These are phyloP conservation scores for Candida tetrigidarum DNA, from an alignment of 1,139 yeast genomes.

Conservation along the genomic window DNA sequence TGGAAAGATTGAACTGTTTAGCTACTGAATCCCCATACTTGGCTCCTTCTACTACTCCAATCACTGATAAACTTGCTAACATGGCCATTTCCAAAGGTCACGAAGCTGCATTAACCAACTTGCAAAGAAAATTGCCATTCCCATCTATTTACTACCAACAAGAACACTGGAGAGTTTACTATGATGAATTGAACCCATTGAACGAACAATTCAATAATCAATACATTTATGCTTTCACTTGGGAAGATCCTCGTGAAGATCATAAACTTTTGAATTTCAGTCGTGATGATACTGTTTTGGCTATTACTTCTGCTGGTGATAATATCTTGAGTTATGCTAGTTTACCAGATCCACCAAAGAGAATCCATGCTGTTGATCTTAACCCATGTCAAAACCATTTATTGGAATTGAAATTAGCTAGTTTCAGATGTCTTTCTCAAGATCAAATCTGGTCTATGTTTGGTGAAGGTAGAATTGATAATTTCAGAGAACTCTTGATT, in stretches of 20 bases:
- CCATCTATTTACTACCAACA: conserved; percentile 80
- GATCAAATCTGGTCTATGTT: conserved; percentile 74
- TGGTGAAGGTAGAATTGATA: conserved; percentile 70
- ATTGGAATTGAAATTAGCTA: conserved; percentile 76
- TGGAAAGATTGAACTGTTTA: conserved; percentile 67
- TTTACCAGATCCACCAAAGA: conserved; percentile 69
- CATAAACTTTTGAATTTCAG: conserved; percentile 63
- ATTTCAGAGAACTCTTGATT: conserved; percentile 51
- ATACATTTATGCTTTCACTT: conserved; percentile 83
- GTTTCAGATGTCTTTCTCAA: conserved; percentile 59
- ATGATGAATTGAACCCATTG: conserved; percentile 69
- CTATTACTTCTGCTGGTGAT: conserved; percentile 88
- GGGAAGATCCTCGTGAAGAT: conserved; percentile 92
- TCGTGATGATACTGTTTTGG: conserved; percentile 71
- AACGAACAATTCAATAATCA: conserved; percentile 76
- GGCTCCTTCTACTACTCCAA: conserved; percentile 53
- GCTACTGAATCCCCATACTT: conserved; percentile 84
- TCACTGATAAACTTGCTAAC: conserved; percentile 27
- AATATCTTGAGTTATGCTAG: conserved; percentile 75
- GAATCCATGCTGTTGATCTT: conserved; percentile 84
- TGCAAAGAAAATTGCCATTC: conserved; percentile 69
- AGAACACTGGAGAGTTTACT: conserved; percentile 79
- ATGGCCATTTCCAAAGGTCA: conserved; percentile 65
- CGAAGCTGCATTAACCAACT: conserved; percentile 70
- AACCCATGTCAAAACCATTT: conserved; percentile 85